Percentiles rank a stretch among this genome's conserved stretches.
These are phyloP conservation scores for Pestalotiopsis sp. DNA, from an alignment of 2,329 filamentous ascomycete genomes.

Conservation along the genomic window DNA sequence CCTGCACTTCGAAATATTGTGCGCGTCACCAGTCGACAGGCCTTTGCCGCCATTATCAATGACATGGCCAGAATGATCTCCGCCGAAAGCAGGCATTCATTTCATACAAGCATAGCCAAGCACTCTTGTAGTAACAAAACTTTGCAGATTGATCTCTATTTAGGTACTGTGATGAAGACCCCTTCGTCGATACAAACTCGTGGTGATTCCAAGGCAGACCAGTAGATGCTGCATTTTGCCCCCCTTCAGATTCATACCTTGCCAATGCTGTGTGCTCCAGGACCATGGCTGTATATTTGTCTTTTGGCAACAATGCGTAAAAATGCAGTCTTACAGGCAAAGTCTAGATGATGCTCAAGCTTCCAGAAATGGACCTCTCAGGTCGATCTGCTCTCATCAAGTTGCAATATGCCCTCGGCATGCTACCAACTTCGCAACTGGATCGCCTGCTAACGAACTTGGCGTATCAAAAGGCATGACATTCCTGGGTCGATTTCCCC, in stretches of 20 bases:
- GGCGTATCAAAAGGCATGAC: not conserved
- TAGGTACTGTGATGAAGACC: not conserved
- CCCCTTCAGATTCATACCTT: constrained; percentile 4
- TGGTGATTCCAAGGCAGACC: constrained; percentile 9
- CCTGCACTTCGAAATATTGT: too few relatives aligned
- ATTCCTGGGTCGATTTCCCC: not conserved
- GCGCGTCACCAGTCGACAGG: too few relatives aligned
- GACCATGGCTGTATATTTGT: not conserved
- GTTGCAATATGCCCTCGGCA: not conserved
- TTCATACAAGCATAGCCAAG: not conserved
- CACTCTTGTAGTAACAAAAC: not conserved
- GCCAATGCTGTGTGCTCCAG: not conserved
- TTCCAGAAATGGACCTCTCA: not conserved
- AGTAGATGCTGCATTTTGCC: constrained; percentile 9
- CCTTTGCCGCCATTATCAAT: too few relatives aligned
- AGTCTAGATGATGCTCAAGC: not conserved
- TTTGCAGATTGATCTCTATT: not conserved
- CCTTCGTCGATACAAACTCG: constrained; percentile 6
- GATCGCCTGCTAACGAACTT: not conserved
- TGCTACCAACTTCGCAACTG: not conserved
- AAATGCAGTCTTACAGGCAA: not conserved
- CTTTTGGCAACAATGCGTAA: not conserved
- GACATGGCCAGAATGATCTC: too few relatives aligned
- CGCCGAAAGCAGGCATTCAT: too few relatives aligned
- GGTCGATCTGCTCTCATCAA: not conserved